Percentiles rank a stretch among this genome's conserved stretches.
These are phyloP conservation scores for Entophlyctis luteolus DNA, from an alignment of 192 early-diverging fungal species.

Conservation along the genomic window DNA sequence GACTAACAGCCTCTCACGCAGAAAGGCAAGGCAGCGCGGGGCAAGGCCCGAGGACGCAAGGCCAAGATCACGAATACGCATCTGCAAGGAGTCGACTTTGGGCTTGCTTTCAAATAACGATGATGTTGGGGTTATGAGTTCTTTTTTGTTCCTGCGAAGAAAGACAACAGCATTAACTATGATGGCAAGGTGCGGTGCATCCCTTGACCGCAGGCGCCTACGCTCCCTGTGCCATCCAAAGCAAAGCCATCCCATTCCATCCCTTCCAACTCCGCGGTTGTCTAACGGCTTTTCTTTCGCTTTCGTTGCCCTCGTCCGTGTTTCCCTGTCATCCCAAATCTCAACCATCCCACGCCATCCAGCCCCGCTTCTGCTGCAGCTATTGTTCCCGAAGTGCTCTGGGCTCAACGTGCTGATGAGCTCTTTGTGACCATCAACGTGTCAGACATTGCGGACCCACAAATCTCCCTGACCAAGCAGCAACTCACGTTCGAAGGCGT, in stretches of 20 bases:
- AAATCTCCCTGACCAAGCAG: conserved; percentile 50
- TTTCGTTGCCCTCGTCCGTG: too few species aligned
- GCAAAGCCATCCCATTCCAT: too few species aligned
- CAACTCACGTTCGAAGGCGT: conserved; percentile 64
- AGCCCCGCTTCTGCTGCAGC: neutral
- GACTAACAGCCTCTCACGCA: neutral
- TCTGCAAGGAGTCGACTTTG: conserved; percentile 20
- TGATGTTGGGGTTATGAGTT: too few species aligned
- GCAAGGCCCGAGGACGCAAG: conserved; percentile 17
- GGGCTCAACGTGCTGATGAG: conserved; percentile 83
- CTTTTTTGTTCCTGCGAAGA: too few species aligned
- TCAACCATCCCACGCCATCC: too few species aligned
- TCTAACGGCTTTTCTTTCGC: too few species aligned
- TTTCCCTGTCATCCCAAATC: too few species aligned
- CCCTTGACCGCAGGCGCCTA: too few species aligned
- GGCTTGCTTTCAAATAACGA: conserved; percentile 17
- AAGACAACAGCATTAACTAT: too few species aligned
- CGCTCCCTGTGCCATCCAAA: too few species aligned
- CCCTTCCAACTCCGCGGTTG: too few species aligned
- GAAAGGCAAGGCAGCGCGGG: conserved; percentile 2
- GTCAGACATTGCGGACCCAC: conserved; percentile 57
- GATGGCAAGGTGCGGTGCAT: too few species aligned
- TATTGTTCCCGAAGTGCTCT: conserved; percentile 64
- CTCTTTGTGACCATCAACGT: conserved; percentile 82
- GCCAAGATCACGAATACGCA: conserved; percentile 25